Evolutionary conservation across 805 yeast genomes (phyloP).

Genomic region (Kuraishia floccosa): DNA sequence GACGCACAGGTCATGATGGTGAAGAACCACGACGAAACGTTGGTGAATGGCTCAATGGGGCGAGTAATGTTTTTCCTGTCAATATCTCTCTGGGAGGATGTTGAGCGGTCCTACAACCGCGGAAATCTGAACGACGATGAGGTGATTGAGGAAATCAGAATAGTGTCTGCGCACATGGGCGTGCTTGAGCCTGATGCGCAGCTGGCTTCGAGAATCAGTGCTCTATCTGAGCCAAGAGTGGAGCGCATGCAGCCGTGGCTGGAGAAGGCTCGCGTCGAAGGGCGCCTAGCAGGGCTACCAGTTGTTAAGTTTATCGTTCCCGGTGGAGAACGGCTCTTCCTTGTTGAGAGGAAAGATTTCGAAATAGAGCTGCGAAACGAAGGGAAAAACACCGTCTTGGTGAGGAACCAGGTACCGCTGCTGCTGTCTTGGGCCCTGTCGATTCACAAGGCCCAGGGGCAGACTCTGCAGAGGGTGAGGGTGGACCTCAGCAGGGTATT

Average conservation of each 20-base stretch:
- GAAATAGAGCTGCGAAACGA: neutral
- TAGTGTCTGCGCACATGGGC: constrained; percentile 1
- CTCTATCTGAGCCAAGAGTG: neutral
- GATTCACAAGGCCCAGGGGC: constrained; percentile 94
- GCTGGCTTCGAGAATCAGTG: neutral
- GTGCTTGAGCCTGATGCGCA: constrained; percentile 1
- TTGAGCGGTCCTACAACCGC: neutral
- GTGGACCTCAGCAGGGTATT: constrained; percentile 72
- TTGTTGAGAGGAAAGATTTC: constrained; percentile 1
- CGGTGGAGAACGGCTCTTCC: neutral
- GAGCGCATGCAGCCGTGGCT: neutral
- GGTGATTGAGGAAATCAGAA: constrained; percentile 10
- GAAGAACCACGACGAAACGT: constrained; percentile 60
- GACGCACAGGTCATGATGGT: constrained; percentile 94
- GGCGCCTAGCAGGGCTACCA: constrained; percentile 1
- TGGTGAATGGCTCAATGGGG: constrained; percentile 92
- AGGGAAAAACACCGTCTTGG: neutral
- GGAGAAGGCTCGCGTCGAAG: neutral
- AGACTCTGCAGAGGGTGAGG: constrained; percentile 63
- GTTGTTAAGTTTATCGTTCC: constrained; percentile 2
- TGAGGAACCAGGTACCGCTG: constrained; percentile 59
- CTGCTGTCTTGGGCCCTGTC: constrained; percentile 96
- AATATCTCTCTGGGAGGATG: neutral
- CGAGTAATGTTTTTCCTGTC: constrained; percentile 40
- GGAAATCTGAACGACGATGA: constrained; percentile 6